Evolutionary conservation across 2,329 filamentous ascomycete genomes (phyloP).

Genomic region (Fusarium sarcochroum): DNA sequence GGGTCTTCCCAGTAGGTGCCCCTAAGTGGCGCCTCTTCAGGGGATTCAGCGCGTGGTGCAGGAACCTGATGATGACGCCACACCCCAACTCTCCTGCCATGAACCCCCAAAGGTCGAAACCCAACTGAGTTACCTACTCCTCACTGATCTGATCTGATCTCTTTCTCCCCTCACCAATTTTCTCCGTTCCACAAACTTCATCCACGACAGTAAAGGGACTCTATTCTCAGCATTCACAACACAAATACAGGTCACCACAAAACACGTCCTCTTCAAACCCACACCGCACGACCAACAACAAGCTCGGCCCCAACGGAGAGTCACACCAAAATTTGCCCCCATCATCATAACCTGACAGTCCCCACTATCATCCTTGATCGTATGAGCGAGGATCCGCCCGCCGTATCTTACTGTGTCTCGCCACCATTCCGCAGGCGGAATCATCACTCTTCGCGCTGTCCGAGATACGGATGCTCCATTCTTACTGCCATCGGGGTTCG

Average conservation of each 20-base stretch:
- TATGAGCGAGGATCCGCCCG: conserved; percentile 30
- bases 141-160: background rate
- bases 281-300: background rate
- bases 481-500: background rate
- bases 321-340: conserved; percentile 21
- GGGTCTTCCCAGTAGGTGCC: conserved; percentile 6
- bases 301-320: background rate
- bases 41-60: conserved; percentile 16
- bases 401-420: conserved; percentile 12
- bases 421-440: conserved; percentile 33
- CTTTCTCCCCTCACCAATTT: background rate
- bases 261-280: background rate
- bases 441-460: conserved; percentile 10
- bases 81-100: background rate
- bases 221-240: background rate
- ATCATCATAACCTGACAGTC: conserved; percentile 29
- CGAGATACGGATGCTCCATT: background rate
- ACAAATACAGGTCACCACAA: background rate
- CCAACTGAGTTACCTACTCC: background rate
- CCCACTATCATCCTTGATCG: conserved; percentile 35
- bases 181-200: background rate
- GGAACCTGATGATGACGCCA: conserved; percentile 31
- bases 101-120: conserved; percentile 1
- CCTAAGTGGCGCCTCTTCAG: conserved; percentile 1
- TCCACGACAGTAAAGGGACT: background rate